Conservation (phyloP, 169 alveolate species). For the Plasmodium inui region DNA sequence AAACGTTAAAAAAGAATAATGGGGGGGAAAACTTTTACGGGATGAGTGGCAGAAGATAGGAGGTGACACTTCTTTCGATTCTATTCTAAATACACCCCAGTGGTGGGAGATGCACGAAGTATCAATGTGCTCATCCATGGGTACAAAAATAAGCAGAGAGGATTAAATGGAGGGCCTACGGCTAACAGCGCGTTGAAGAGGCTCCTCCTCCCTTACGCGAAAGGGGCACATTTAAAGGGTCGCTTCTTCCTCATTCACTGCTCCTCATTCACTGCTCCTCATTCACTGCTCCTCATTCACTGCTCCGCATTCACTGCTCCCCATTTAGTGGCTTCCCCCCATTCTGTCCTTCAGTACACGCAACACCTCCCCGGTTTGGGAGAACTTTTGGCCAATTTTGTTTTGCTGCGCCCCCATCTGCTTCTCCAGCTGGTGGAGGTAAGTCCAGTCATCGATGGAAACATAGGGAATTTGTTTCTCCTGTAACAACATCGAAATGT, state of each 20-base stretch:
- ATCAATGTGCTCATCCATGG: not conserved
- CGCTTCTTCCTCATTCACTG: not conserved
- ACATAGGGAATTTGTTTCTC: slow-evolving; percentile 25
- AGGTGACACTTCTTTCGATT: not conserved
- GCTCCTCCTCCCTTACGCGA: not conserved
- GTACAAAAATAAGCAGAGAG: not conserved
- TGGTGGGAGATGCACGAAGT: not conserved
- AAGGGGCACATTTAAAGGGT: not conserved
- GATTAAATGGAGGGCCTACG: not conserved
- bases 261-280: not conserved
- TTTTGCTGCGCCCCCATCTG: not conserved
- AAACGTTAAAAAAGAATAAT: not conserved
- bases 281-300: too few species aligned
- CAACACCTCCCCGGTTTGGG: slow-evolving; percentile 7
- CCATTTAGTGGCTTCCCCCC: not conserved
- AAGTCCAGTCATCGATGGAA: slow-evolving; percentile 45
- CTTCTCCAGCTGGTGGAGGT: slow-evolving; percentile 30
- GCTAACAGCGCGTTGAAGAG: not conserved
- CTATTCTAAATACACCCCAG: not conserved
- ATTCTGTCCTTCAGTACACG: slow-evolving; percentile 1
- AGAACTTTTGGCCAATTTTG: slow-evolving; percentile 23
- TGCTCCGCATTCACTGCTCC: too few species aligned
- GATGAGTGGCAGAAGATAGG: not conserved
- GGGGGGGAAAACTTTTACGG: not conserved
- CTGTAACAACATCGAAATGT: slow-evolving; percentile 26